Conservation (phyloP, 306 rosid genomes). For the Quercus rubra region DNA sequence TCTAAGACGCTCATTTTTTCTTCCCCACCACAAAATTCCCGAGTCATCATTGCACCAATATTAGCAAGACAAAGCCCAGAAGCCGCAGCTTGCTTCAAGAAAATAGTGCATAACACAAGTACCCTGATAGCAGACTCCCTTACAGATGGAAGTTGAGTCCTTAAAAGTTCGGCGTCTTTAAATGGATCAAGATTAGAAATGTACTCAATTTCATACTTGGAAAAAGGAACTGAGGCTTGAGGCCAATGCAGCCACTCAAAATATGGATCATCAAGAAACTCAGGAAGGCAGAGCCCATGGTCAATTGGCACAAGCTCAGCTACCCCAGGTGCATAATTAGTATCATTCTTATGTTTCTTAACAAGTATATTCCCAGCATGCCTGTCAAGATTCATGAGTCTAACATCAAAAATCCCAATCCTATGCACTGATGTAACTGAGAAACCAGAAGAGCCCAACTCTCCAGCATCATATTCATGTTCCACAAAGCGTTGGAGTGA, state of each 20-base stretch:
- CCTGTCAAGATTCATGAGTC: conserved; percentile 82
- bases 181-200: conserved; percentile 74
- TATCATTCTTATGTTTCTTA: conserved; percentile 34
- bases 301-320: conserved; percentile 86
- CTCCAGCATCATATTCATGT: conserved; percentile 84
- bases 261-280: conserved; percentile 93
- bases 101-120: conserved; percentile 75
- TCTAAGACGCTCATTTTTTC: conserved; percentile 56
- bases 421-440: conserved; percentile 74
- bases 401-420: conserved; percentile 71
- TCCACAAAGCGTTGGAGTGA: conserved; percentile 85
- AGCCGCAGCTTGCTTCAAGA: conserved; percentile 65
- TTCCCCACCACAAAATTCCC: conserved; percentile 47
- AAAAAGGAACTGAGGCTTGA: conserved; percentile 80
- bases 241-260: conserved; percentile 99
- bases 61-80: conserved; percentile 70
- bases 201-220: conserved; percentile 64
- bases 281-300: conserved; percentile 94
- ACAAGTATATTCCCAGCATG: conserved; percentile 93
- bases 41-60: conserved; percentile 80
- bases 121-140: conserved; percentile 74
- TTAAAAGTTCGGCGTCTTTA: conserved; percentile 64
- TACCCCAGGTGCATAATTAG: conserved; percentile 22
- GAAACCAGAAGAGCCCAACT: conserved; percentile 74
- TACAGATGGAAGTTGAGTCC: conserved; percentile 55